Evolutionary conservation across 2,329 filamentous ascomycete species (phyloP).

Genomic region (Emergomyces orientalis): DNA sequence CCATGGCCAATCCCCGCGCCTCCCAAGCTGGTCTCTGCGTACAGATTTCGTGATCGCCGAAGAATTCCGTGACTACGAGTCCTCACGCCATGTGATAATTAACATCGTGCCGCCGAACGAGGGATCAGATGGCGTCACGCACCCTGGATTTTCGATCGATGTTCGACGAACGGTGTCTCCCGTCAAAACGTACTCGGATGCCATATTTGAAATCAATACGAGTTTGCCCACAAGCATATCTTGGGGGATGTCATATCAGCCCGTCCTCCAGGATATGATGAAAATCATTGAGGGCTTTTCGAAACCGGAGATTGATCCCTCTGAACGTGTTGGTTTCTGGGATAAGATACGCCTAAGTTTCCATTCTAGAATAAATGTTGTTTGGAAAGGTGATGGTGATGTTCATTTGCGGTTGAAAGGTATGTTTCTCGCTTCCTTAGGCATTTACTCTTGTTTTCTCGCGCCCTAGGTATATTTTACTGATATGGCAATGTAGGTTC

Average conservation of each 20-base stretch:
- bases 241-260: slow-evolving; percentile 96
- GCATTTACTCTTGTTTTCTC: slow-evolving; percentile 9
- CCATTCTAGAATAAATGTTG: slow-evolving; percentile 78
- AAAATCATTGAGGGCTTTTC: slow-evolving; percentile 97
- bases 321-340: slow-evolving; percentile 94
- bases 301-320: slow-evolving; percentile 87
- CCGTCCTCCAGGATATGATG: slow-evolving; percentile 99
- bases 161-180: slow-evolving; percentile 86
- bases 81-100: slow-evolving; percentile 68
- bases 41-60: slow-evolving; percentile 95
- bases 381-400: slow-evolving; percentile 93
- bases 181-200: slow-evolving; percentile 93
- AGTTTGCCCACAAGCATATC: slow-evolving; percentile 85
- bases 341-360: slow-evolving; percentile 94
- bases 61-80: slow-evolving; percentile 74
- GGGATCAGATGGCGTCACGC: slow-evolving; percentile 45
- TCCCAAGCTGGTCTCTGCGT: slow-evolving; percentile 73
- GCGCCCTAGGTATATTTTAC: neutral
- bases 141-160: slow-evolving; percentile 67
- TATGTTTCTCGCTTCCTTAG: slow-evolving; percentile 22
- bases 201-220: slow-evolving; percentile 86
- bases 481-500: slow-evolving; percentile 41
- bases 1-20: slow-evolving; percentile 64
- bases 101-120: slow-evolving; percentile 68
- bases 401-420: slow-evolving; percentile 89